Percentiles rank a stretch among this genome's conserved stretches.
Evolutionary conservation across 495 filamentous ascomycete species (phyloP).

Genomic region (Podospora anserina): DNA sequence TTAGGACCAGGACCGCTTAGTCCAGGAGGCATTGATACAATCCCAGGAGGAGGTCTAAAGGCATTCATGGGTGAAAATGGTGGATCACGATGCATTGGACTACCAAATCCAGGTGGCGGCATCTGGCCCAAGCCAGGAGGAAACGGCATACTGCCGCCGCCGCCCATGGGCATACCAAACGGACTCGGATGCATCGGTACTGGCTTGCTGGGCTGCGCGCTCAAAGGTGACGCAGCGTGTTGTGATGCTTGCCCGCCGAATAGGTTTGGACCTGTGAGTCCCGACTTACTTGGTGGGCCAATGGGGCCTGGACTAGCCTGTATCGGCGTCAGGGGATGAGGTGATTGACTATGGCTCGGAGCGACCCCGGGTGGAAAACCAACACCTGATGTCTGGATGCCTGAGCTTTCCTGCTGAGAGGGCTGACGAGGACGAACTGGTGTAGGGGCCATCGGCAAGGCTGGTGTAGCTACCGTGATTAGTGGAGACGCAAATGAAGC

Average conservation of each 20-base stretch:
- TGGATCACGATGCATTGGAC: slow-evolving; percentile 29
- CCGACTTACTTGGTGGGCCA: slow-evolving; percentile 44
- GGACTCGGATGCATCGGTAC: slow-evolving; percentile 41
- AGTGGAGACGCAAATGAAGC: slow-evolving; percentile 68
- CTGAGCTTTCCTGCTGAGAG: slow-evolving; percentile 76
- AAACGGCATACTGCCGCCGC: slow-evolving; percentile 29
- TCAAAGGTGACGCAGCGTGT: slow-evolving; percentile 26
- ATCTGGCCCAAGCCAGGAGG: slow-evolving; percentile 35
- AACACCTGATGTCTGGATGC: slow-evolving; percentile 60
- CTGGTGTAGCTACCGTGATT: slow-evolving; percentile 71
- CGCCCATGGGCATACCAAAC: slow-evolving; percentile 34
- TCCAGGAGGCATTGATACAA: slow-evolving; percentile 55
- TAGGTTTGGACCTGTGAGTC: slow-evolving; percentile 12
- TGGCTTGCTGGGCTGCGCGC: slow-evolving; percentile 27
- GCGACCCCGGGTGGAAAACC: slow-evolving; percentile 47
- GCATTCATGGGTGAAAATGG: slow-evolving; percentile 44
- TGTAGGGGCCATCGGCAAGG: slow-evolving; percentile 76
- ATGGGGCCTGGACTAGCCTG: slow-evolving; percentile 57
- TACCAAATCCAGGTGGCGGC: slow-evolving; percentile 43
- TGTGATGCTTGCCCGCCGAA: slow-evolving; percentile 20
- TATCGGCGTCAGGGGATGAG: slow-evolving; percentile 54
- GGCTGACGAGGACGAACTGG: slow-evolving; percentile 70
- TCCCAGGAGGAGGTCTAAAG: slow-evolving; percentile 36
- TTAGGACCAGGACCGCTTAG: slow-evolving; percentile 60
- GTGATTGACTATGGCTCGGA: slow-evolving; percentile 64